Base-by-base conservation (phyloP, 2,329 filamentous ascomycete species). In the Penicillium sp. region DNA sequence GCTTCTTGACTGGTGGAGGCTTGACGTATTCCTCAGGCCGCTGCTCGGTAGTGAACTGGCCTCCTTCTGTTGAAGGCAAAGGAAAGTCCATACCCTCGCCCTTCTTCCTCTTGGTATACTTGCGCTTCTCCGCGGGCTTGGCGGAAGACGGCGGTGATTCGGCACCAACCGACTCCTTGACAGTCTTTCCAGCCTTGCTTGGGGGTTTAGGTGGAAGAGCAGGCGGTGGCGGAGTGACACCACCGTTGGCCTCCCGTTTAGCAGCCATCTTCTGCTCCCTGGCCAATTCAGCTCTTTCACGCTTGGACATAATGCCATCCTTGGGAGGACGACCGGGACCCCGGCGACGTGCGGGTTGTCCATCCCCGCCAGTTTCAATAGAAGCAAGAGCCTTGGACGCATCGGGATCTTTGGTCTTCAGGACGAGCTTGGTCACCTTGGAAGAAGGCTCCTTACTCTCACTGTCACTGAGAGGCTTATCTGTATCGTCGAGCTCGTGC, bases 261-360 rank as follows among this genome's bases (percentile, higher is more conserved):
- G 79, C 79, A 45, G 79, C 79, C 62, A 83, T 74, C 67, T 84
- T 85, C 59, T 80, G 79, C 59, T 84, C 81, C 63, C 82, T 81
- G 58, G 83, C 80, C 67, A 85, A 76, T 64, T 83, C 80, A 26
- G 82, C 81, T 61, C 82, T 78, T 71, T 88, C 86, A 52, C 87
- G 82, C 69, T 88, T 89, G 4, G 86, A 89, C 81, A 89, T 86
- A 69, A 88, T 82, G 22, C 87, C 87, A 69, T 89, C 86, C 76
- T 89, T 89, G 10, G 87, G 87, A 46, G 87, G 87, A 53, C 87
- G 80, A 55, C 87, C 87, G 56, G 87, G 87, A 48, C 87, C 87
- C 51, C 80, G 75, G 51, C 77, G 77, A 51, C 75, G 74, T 5
- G 68, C 67, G 10, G 81, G 78, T 55, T 77, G 77, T 30, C 76